Evolutionary conservation across 1,284 basidiomycete species (phyloP).

Genomic region (Cutaneotrichosporon sp.): DNA sequence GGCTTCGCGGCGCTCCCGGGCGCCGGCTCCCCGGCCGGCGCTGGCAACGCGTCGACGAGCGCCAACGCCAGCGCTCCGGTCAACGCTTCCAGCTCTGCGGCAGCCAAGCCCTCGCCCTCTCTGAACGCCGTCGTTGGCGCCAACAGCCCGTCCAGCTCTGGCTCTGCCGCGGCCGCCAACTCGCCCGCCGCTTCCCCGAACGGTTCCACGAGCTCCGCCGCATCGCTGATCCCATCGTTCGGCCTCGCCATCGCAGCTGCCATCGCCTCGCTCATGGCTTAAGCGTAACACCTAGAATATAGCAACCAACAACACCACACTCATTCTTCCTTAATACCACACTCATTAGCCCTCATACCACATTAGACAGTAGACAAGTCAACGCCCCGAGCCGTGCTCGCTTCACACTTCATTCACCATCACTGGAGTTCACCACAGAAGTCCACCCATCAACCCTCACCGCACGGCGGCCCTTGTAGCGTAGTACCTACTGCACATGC

Average conservation of each 20-base stretch:
- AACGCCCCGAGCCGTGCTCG: too few relatives aligned
- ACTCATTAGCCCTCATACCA: too few relatives aligned
- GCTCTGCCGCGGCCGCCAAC: neutral
- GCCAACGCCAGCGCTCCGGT: slow-evolving; percentile 12
- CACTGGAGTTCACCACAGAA: too few relatives aligned
- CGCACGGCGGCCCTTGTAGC: too few relatives aligned
- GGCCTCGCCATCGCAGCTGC: neutral
- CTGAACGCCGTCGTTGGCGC: neutral
- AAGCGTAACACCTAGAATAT: too few relatives aligned
- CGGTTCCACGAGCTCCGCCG: neutral
- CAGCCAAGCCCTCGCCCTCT: neutral
- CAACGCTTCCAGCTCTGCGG: slow-evolving; percentile 1
- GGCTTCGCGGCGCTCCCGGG: slow-evolving; percentile 62
- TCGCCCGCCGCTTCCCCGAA: neutral
- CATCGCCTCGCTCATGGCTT: too few relatives aligned
- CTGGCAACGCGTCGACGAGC: neutral
- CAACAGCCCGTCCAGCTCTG: neutral
- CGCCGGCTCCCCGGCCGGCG: neutral
- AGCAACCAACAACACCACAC: too few relatives aligned
- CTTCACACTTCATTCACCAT: too few relatives aligned
- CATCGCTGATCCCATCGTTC: neutral
- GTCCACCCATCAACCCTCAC: too few relatives aligned
- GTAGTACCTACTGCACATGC: too few relatives aligned
- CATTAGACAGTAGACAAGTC: too few relatives aligned
- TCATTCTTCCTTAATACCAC: too few relatives aligned